Percentiles rank a stretch among this genome's conserved stretches.
Conservation (phyloP, 2,329 filamentous ascomycete genomes). For the Pezicula radicicola region DNA sequence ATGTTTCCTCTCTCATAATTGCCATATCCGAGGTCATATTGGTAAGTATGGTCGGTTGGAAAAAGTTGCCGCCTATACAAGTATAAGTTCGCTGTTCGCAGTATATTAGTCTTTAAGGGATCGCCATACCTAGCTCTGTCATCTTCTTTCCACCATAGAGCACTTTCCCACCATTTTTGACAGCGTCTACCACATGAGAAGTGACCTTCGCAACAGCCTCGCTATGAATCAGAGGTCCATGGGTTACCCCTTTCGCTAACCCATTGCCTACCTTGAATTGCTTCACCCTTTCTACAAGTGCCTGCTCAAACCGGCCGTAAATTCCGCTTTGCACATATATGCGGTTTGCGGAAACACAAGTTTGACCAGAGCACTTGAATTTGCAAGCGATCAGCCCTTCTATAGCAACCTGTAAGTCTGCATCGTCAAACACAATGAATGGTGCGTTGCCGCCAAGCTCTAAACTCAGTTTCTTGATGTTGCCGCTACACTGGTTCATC, state of each 20-base stretch:
- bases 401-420: slow-evolving; percentile 81
- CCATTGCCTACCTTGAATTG: slow-evolving; percentile 18
- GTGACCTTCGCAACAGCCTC: slow-evolving; percentile 15
- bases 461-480: slow-evolving; percentile 38
- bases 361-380: slow-evolving; percentile 86
- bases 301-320: slow-evolving; percentile 37
- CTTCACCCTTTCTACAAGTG: slow-evolving; percentile 32
- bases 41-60: slow-evolving; percentile 17
- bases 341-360: slow-evolving; percentile 41
- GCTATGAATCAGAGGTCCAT: slow-evolving; percentile 14
- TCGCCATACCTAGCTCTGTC: slow-evolving; percentile 28
- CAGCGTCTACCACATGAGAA: slow-evolving; percentile 13
- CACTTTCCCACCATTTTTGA: slow-evolving; percentile 9
- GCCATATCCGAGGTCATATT: slow-evolving; percentile 15
- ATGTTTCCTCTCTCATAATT: slow-evolving; percentile 28
- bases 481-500: slow-evolving; percentile 28
- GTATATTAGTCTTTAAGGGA: slow-evolving; percentile 6
- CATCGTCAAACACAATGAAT: slow-evolving; percentile 94
- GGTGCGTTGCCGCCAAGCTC: slow-evolving; percentile 86
- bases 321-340: slow-evolving; percentile 45
- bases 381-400: slow-evolving; percentile 79
- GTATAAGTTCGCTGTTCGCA: not conserved
- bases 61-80: slow-evolving; percentile 11
- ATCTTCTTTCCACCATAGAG: slow-evolving; percentile 38
- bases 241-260: slow-evolving; percentile 9